These are phyloP conservation scores for Ensete ventricosum DNA, from an alignment of 176 grass and related monocot species.

Conservation along the genomic window DNA sequence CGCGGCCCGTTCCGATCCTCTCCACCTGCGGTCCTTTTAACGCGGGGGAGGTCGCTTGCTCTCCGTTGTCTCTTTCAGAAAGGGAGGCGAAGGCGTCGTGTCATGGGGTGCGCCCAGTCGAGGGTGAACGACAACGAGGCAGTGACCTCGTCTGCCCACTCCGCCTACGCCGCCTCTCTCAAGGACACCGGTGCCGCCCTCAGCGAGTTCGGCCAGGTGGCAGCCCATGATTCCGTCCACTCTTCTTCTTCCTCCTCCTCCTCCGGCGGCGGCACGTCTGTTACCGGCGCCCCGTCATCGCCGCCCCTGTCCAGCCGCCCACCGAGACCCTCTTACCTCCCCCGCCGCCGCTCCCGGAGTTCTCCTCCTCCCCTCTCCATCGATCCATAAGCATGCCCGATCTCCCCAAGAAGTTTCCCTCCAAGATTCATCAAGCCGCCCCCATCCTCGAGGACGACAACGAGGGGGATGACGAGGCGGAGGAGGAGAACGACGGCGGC, in stretches of 20 bases:
- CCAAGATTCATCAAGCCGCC: slow-evolving; percentile 23
- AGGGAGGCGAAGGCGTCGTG: neutral
- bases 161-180: slow-evolving; percentile 57
- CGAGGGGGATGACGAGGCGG: slow-evolving; percentile 33
- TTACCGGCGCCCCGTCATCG: neutral
- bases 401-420: slow-evolving; percentile 30
- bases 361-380: slow-evolving; percentile 72
- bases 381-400: slow-evolving; percentile 81
- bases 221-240: slow-evolving; percentile 15
- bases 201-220: slow-evolving; percentile 73
- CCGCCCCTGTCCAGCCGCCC: slow-evolving; percentile 4
- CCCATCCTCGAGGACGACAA: slow-evolving; percentile 70
- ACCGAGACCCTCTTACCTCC: slow-evolving; percentile 18
- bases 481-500: slow-evolving; percentile 39
- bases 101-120: slow-evolving; percentile 93
- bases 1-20: no score
- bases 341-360: slow-evolving; percentile 42
- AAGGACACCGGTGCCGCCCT: slow-evolving; percentile 76
- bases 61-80: no score
- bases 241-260: neutral
- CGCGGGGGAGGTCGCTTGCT: no score
- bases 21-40: no score
- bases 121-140: slow-evolving; percentile 91
- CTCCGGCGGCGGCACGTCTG: neutral
- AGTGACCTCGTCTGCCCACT: slow-evolving; percentile 75